phyloP scores from a whole-genome alignment of 2,329 filamentous ascomycete genomes.

The Xylaria sp. region DNA sequence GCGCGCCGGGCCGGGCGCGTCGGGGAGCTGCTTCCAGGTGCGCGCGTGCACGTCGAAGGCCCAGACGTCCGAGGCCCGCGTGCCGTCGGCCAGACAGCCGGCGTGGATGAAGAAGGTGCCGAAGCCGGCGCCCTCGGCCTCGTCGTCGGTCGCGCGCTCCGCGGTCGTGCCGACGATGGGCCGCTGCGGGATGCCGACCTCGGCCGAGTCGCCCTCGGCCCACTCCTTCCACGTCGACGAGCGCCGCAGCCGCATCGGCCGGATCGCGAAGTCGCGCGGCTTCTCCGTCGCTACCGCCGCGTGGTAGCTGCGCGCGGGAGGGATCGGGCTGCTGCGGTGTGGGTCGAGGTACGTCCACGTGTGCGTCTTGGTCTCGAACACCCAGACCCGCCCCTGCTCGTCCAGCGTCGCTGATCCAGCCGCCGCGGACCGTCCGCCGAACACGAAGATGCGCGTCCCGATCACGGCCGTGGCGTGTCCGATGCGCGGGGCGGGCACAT shows the following conservation, averaged over 20 bases:
- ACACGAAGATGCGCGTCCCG: slow-evolving; percentile 75
- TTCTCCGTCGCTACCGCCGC: slow-evolving; percentile 62
- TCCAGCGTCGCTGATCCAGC: slow-evolving; percentile 73
- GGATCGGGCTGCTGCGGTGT: slow-evolving; percentile 53
- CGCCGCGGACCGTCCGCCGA: slow-evolving; percentile 70
- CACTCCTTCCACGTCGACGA: slow-evolving; percentile 59
- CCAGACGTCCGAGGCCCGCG: slow-evolving; percentile 74
- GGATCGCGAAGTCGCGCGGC: slow-evolving; percentile 56
- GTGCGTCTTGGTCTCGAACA: slow-evolving; percentile 69
- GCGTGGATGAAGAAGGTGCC: slow-evolving; percentile 78
- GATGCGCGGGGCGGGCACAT: slow-evolving; percentile 70
- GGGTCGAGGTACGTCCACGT: slow-evolving; percentile 71
- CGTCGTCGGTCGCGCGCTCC: slow-evolving; percentile 63
- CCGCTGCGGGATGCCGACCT: slow-evolving; percentile 63
- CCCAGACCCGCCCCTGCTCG: slow-evolving; percentile 77
- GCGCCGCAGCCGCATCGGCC: slow-evolving; percentile 41
- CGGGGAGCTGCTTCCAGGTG: slow-evolving; percentile 70
- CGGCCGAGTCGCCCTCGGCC: slow-evolving; percentile 59
- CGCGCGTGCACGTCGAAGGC: slow-evolving; percentile 70
- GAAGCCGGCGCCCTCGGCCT: slow-evolving; percentile 64
- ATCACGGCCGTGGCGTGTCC: slow-evolving; percentile 75
- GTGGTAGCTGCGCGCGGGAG: slow-evolving; percentile 75
- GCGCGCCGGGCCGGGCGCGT: slow-evolving; percentile 69
- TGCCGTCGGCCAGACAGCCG: slow-evolving; percentile 69
- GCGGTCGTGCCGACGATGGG: slow-evolving; percentile 64